Evolutionary conservation across 208 protist genomes (phyloP), one percentile per base, ranked within the genome.

Genomic region (Leishmania braziliensis): DNA sequence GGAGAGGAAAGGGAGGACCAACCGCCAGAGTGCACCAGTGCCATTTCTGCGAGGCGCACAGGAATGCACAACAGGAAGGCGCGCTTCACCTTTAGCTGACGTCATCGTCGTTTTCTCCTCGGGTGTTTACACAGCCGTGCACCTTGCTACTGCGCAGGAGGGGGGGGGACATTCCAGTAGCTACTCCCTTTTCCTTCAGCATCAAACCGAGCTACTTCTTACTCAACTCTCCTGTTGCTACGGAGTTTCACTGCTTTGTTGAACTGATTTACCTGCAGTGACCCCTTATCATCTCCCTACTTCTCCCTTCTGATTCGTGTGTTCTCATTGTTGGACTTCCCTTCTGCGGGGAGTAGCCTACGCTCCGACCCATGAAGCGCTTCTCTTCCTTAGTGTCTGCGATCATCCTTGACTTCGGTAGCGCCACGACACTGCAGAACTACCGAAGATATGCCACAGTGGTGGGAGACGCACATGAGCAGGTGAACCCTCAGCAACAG

Each of bases 381-480:
- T 70, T 85, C n/a, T 66, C 82, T 39, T 46, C 43, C 1, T 14
- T 66, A 43, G 20, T 79, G 51, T 51, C 71, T 5, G 63, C 63
- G 10, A 36, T 74, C 8, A 9, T 75, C 77, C 36, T 78, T 33
- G 43, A 20, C 26, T 36, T 20, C 53, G 36, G 82, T 33, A 63
- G 16, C 46, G 65, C 56, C 46, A 9, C 72, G 3, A 43, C 65
- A 5, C 20, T 78, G 20, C 54, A 23, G 54, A 20, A 69, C 53
- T 72, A n/a, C 46, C 77, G 51, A 53, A 39, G 82, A 56, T 82
- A 68, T 58, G 73, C 82, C 3, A 74, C 82, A 5, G 71, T 77
- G 29, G 77, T 75, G 4, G 82, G 72, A 68, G 72, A 78, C 36
- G 82, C 65, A 43, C 48, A 63, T 75, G 78, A 82, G 68, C 75